Evolutionary conservation across 2,329 filamentous ascomycete genomes (phyloP), one percentile per base, ranked within the genome.

Genomic region (Podosphaera xanthii): DNA sequence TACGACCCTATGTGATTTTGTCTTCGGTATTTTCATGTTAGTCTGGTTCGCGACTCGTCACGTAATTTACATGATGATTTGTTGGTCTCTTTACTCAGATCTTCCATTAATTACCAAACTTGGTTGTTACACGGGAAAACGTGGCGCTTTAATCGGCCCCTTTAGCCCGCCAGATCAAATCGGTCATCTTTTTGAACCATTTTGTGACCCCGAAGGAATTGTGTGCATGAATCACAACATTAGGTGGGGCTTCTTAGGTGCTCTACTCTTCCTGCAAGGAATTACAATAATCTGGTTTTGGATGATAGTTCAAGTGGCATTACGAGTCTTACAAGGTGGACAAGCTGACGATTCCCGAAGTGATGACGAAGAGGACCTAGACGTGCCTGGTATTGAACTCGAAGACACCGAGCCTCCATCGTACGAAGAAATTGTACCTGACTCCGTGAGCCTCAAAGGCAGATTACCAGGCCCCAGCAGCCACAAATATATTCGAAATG

Each of bases 281-380:
- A 78, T 98, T 58, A 89, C 86, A 38, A 74, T 94, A 42, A 77
- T 86, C 62, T 97, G 92, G 92, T 94, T 97, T 68, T 77, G 76
- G 62, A 86, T 95, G 82, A 95, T 97, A 64, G 72, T 90, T 46
- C 81, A 82, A 60, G 86, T 98, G 2, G 89, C 89, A 31, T 77
- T 85, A 62, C 83, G 84, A 62, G 89, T 97, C 4, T 69, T 97
- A 42, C 79, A 77, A 57, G 90, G 91, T 38, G 79, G 77, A 44
- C 76, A 80, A 38, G 89, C 91, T 4, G 89, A 96, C 63, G 92
- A 98, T 68, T 79, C 81, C 22, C 82, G 92, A 59, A 94, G 87
- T 63, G 91, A 96, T 65, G 87, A 88, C 63, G 89, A 94, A 71
- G 82, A 78, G 2, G 31, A n/a, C 31, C 31, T 52, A 9, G 80